Conservation (phyloP, 179 eudicot species). For the Spergularia azorica region DNA sequence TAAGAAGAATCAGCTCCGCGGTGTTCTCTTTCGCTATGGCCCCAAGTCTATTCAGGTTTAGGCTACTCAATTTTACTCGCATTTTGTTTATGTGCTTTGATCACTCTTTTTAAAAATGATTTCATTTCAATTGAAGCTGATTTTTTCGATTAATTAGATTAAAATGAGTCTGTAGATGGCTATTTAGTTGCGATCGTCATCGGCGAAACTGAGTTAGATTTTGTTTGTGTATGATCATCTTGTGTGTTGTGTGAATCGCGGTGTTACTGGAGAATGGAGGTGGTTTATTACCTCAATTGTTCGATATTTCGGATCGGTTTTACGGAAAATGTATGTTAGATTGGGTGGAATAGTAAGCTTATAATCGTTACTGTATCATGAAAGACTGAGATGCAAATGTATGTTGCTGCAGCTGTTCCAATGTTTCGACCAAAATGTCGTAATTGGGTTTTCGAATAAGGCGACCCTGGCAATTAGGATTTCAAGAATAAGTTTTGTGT, state of each 20-base stretch:
- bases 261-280: neutral
- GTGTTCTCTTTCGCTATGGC: constrained; percentile 87
- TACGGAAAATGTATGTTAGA: neutral
- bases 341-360: neutral
- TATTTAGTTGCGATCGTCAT: no score
- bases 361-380: no score
- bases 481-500: no score
- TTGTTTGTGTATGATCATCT: neutral
- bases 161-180: no score
- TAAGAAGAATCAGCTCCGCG: constrained; percentile 72
- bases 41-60: constrained; percentile 71
- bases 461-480: no score
- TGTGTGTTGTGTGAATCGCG: neutral
- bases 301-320: neutral
- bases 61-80: neutral
- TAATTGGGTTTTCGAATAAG: no score
- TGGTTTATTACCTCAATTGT: neutral
- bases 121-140: neutral
- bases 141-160: neutral
- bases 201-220: neutral
- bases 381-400: neutral
- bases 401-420: neutral
- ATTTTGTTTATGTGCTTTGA: neutral
- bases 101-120: neutral
- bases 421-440: no score